Evolutionary conservation across 805 yeast species (phyloP).

Genomic region (Lipomyces lipofer): DNA sequence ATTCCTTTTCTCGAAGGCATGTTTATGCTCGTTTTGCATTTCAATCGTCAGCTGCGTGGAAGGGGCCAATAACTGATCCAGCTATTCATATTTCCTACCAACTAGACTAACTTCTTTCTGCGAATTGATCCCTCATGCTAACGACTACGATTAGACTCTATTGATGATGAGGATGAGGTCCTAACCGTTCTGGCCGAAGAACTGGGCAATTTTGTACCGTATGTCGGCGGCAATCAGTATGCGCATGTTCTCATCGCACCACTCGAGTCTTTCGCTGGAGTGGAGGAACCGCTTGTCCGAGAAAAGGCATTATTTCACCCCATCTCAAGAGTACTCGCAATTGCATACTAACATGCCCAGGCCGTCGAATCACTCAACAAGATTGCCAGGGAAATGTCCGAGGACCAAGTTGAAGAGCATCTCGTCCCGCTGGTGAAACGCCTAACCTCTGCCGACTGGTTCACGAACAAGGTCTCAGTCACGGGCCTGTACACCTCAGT

Average conservation of each 20-base stretch:
- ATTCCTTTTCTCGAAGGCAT: conserved; percentile 81
- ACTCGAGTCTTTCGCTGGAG: conserved; percentile 79
- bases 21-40: not conserved
- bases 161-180: conserved; percentile 97
- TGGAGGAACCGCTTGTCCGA: conserved; percentile 95
- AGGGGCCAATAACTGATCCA: not conserved
- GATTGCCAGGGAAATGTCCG: conserved; percentile 61
- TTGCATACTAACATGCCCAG: conserved; percentile 1
- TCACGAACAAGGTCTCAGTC: conserved; percentile 85
- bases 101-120: not conserved
- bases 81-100: not conserved
- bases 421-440: conserved; percentile 76
- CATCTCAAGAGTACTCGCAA: not conserved
- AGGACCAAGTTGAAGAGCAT: conserved; percentile 60
- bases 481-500: conserved; percentile 83
- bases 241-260: conserved; percentile 61
- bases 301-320: conserved; percentile 51
- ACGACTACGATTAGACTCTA: conserved; percentile 28
- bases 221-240: conserved; percentile 76
- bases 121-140: not conserved
- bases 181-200: conserved; percentile 90
- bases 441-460: conserved; percentile 89
- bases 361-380: conserved; percentile 84
- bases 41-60: too few species aligned
- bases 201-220: conserved; percentile 82